Conservation (phyloP, 306 rosid genomes). For the Bauhinia variegata region DNA sequence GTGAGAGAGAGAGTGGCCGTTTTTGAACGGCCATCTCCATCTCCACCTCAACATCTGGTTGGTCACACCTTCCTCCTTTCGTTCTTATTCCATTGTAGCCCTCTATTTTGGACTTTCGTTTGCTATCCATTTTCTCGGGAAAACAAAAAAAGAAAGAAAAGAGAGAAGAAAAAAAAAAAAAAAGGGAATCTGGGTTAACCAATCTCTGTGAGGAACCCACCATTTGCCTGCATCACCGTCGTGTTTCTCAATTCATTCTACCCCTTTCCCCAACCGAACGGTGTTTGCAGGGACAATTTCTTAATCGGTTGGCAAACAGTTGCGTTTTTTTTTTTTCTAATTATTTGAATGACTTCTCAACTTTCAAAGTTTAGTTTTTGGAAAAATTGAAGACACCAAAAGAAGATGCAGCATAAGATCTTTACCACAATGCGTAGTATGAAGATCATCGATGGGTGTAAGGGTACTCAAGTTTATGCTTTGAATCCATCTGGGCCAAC, state of each 20-base stretch:
- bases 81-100: conserved; percentile 13
- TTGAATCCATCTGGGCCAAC: conserved; percentile 45
- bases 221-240: conserved; percentile 38
- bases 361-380: not conserved
- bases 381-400: not conserved
- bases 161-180: not conserved
- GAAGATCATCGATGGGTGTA: conserved; percentile 87
- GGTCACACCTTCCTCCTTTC: conserved; percentile 35
- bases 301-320: not conserved
- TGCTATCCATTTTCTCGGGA: conserved; percentile 32
- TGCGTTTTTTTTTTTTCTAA: no score
- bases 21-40: conserved; percentile 45
- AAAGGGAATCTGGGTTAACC: conserved; percentile 31
- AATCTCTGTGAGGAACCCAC: not conserved
- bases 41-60: conserved; percentile 42
- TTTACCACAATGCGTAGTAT: conserved; percentile 76
- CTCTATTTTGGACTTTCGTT: conserved; percentile 26
- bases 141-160: not conserved
- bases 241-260: not conserved
- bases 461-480: conserved; percentile 68
- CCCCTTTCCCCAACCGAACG: conserved; percentile 5
- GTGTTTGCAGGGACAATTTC: conserved; percentile 24
- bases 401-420: conserved; percentile 67
- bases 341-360: conserved; percentile 12
- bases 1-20: conserved; percentile 29